Base-by-base conservation (phyloP, 163 green algal species). In the Volvox carteri region DNA sequence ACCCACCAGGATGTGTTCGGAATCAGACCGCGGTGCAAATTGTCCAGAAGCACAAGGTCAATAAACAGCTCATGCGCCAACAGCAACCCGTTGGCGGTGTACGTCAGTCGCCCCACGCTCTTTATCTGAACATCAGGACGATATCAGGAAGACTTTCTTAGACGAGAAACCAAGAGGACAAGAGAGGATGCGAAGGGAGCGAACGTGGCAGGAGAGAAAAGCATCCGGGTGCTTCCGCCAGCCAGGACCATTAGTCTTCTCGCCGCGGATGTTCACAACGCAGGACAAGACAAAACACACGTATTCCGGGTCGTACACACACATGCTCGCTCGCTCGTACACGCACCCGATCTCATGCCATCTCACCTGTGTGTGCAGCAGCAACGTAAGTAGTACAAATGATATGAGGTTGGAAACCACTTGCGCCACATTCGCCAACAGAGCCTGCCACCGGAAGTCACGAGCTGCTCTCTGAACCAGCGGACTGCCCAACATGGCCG, bases 391-490 rank as follows among this genome's bases (percentile, higher is more conserved):
- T 52, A 83, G 28, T 18, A 89, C 33, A 50, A 89, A 89, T 18
- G 84, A 89, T 1, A 81, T 54, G 19, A 89, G 52, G 84, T 89
- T 89, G 48, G 50, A 76, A 50, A 89, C 52, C 50, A 89, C 84
- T 42, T 86, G 79, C 23, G 68, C 81, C 67, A 88, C 81, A 39
- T 88, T 88, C 8, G 81, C 81, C 48, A 88, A 67, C 81, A 88
- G 67, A 33, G 81, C 81, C 81, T 88, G 81, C 81, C 81, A 88
- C 14, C 67, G 67, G 81, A 88, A 88, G 48, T 80, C 81, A 30
- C 41, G 67, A 11, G 81, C 81, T 14, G 81, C 81, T 1, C 48
- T 33, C 81, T 88, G 81, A 48, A 88, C 81, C 16, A 33, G 11
- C 8, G 35, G 23, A 12, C 35, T 62, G 33, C 81, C 81, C 23